Evolutionary conservation across 2,329 filamentous ascomycete species (phyloP).

Genomic region (Didymella segeticola): DNA sequence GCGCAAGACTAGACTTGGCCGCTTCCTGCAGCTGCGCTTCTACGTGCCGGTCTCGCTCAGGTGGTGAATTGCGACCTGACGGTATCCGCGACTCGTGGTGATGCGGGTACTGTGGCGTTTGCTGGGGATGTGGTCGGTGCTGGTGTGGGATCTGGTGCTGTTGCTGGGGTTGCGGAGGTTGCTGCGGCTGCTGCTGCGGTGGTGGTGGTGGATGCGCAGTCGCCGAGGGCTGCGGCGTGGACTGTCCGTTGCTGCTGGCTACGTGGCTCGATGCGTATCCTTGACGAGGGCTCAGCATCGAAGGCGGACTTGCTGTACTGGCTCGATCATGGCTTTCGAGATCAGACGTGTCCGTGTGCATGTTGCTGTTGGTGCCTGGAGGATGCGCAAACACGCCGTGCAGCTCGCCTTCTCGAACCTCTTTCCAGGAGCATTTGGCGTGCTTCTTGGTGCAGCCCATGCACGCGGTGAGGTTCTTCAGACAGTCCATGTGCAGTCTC

Average conservation of each 20-base stretch:
- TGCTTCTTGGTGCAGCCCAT: constrained; percentile 90
- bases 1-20: constrained; percentile 42
- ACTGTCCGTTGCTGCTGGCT: constrained; percentile 25
- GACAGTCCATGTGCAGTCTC: constrained; percentile 78
- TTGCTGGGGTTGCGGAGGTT: constrained; percentile 2
- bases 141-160: constrained; percentile 6
- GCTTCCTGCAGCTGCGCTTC: constrained; percentile 45
- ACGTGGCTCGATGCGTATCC: constrained; percentile 30
- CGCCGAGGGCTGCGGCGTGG: constrained; percentile 28
- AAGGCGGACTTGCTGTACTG: constrained; percentile 39
- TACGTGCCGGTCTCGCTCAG: constrained; percentile 30
- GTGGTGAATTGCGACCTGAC: constrained; percentile 30
- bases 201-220: neutral
- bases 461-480: constrained; percentile 87
- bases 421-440: constrained; percentile 85
- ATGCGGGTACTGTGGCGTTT: constrained; percentile 8
- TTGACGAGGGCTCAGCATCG: constrained; percentile 34
- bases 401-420: constrained; percentile 76
- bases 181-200: constrained; percentile 8
- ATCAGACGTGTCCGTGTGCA: constrained; percentile 44
- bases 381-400: constrained; percentile 37
- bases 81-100: constrained; percentile 27
- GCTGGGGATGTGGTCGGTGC: constrained; percentile 10
- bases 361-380: constrained; percentile 30
- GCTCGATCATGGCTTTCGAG: constrained; percentile 36